A percentile compares a stretch with the other conserved stretches of the same genome.
phyloP scores from a whole-genome alignment of 192 early-diverging fungal genomes.

The Backusella psychrophila region DNA sequence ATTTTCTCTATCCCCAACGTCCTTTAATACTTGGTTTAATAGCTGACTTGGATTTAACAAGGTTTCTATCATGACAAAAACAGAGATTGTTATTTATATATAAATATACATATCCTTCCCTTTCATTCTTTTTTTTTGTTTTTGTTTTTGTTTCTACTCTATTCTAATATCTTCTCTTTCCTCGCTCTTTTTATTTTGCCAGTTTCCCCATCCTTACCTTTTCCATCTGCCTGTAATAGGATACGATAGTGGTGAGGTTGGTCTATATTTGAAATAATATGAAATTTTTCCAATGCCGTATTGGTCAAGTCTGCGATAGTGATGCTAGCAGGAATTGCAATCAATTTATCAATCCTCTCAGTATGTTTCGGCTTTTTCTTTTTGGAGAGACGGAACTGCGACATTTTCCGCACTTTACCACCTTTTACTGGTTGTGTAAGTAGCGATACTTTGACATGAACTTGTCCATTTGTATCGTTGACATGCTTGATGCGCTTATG shows the following conservation, averaged over 20 bases:
- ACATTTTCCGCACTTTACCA: not conserved
- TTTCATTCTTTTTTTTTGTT: not conserved
- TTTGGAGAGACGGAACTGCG: not conserved
- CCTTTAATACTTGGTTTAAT: not conserved
- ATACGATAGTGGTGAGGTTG: constrained; percentile 33
- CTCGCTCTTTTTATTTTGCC: not conserved
- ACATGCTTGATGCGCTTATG: constrained; percentile 43
- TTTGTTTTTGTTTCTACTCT: not conserved
- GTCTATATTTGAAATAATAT: constrained; percentile 38
- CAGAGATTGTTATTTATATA: not conserved
- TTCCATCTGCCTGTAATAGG: not conserved
- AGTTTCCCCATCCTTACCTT: not conserved
- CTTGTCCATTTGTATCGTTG: constrained; percentile 16
- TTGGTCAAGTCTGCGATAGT: constrained; percentile 42
- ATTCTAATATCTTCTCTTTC: not conserved
- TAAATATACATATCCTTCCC: not conserved
- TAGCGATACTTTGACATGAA: constrained; percentile 25
- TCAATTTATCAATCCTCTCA: constrained; percentile 34
- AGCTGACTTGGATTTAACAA: constrained; percentile 6
- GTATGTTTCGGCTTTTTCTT: constrained; percentile 12
- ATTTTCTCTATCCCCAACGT: not conserved
- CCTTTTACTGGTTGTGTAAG: not conserved
- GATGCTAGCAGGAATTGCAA: constrained; percentile 36
- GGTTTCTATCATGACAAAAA: not conserved
- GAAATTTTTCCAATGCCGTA: constrained; percentile 43